Percentiles rank a stretch among this genome's conserved stretches.
phyloP scores from a whole-genome alignment of 75 land plant species.

The Gnetum montanum region DNA sequence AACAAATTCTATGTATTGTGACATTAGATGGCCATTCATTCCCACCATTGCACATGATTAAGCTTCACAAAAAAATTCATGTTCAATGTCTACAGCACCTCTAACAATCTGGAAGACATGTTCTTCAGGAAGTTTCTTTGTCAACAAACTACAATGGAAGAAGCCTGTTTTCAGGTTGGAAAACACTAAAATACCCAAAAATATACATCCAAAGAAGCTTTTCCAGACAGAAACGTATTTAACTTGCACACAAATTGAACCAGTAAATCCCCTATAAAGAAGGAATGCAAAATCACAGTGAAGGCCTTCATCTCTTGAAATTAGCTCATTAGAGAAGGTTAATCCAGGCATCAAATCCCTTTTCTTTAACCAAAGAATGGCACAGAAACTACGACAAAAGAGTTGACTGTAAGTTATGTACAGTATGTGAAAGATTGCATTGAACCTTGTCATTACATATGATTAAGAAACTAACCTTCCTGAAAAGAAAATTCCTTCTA shows the following conservation, averaged over 20 bases:
- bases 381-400: slow-evolving; percentile 52
- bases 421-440: too few relatives aligned
- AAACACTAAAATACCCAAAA: too few relatives aligned
- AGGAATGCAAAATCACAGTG: slow-evolving; percentile 91
- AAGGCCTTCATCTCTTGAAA: slow-evolving; percentile 80
- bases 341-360: slow-evolving; percentile 81
- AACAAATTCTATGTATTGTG: slow-evolving; percentile 76
- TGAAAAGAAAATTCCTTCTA: slow-evolving; percentile 88
- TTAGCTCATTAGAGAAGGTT: slow-evolving; percentile 72
- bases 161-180: too few relatives aligned
- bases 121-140: slow-evolving; percentile 27
- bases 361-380: slow-evolving; percentile 79
- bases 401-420: too few relatives aligned
- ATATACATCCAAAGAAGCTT: neutral
- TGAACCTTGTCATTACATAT: slow-evolving; percentile 1
- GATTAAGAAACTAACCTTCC: slow-evolving; percentile 39
- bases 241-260: neutral
- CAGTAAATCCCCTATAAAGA: slow-evolving; percentile 57
- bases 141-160: slow-evolving; percentile 32
- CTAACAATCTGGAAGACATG: slow-evolving; percentile 41
- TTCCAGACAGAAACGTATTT: neutral
- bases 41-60: slow-evolving; percentile 78
- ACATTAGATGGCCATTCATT: slow-evolving; percentile 68
- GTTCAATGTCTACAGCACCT: slow-evolving; percentile 80
- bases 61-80: slow-evolving; percentile 77